A percentile compares a stretch with the other conserved stretches of the same genome.
These are phyloP conservation scores for Chaetomiaceae sp. DNA, from an alignment of 2,329 filamentous ascomycete genomes.

Conservation along the genomic window DNA sequence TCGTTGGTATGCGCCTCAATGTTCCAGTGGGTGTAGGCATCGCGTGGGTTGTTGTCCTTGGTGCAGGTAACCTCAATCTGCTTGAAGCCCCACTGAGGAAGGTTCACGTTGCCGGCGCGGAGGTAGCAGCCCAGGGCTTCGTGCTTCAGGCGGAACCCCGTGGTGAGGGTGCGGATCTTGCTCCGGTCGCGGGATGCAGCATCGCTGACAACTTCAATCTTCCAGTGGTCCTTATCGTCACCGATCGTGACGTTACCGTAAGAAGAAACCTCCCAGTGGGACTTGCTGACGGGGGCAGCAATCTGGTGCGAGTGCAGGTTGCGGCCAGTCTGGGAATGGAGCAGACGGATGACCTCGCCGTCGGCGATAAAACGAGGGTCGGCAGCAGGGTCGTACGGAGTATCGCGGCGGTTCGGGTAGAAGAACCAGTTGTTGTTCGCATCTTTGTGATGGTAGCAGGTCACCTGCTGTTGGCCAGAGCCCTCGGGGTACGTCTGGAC, in stretches of 20 bases:
- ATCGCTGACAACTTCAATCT: constrained; percentile 84
- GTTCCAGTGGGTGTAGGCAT: constrained; percentile 98
- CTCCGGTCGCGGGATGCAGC: constrained; percentile 79
- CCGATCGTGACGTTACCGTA: constrained; percentile 95
- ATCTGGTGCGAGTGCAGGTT: constrained; percentile 95
- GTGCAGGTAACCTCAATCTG: constrained; percentile 96
- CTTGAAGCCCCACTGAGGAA: constrained; percentile 99
- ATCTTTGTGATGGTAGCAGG: constrained; percentile 99
- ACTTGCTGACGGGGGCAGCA: constrained; percentile 80
- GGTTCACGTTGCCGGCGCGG: constrained; percentile 87
- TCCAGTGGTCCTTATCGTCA: constrained; percentile 97
- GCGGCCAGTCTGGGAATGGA: constrained; percentile 91
- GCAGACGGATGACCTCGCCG: constrained; percentile 71
- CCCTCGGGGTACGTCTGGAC: constrained; percentile 94
- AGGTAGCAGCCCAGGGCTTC: constrained; percentile 82
- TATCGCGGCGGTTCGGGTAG: constrained; percentile 80
- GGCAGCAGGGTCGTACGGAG: constrained; percentile 65
- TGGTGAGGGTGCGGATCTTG: constrained; percentile 84
- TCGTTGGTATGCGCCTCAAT: constrained; percentile 94
- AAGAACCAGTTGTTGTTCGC: constrained; percentile 99
- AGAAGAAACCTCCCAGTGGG: constrained; percentile 85
- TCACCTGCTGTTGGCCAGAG: constrained; percentile 90
- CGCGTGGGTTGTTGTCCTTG: constrained; percentile 85
- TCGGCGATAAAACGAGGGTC: constrained; percentile 72
- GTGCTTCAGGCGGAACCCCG: constrained; percentile 84